Evolutionary conservation across 2,329 filamentous ascomycete genomes (phyloP).

Genomic region (Elsinoe ampelina): DNA sequence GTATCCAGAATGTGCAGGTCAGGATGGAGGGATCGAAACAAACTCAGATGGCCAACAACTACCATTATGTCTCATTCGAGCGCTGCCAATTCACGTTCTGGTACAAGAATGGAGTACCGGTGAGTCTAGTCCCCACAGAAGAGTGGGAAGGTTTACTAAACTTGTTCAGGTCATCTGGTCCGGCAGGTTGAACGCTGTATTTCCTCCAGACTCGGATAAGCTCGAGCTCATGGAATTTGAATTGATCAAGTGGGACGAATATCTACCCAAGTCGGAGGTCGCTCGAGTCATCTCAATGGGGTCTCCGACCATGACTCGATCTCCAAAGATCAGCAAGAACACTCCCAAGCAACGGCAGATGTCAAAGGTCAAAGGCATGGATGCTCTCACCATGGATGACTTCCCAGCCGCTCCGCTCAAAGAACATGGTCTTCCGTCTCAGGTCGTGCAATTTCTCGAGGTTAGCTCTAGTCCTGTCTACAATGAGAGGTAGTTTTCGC

Average conservation of each 20-base stretch:
- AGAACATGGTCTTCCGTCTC: constrained; percentile 46
- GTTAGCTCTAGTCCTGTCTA: constrained; percentile 31
- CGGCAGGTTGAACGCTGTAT: constrained; percentile 70
- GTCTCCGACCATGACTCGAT: constrained; percentile 44
- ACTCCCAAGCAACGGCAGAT: constrained; percentile 37
- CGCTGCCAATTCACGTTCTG: constrained; percentile 80
- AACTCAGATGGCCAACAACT: constrained; percentile 49
- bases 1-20: constrained; percentile 76
- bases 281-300: constrained; percentile 37
- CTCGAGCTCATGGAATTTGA: constrained; percentile 80
- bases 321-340: constrained; percentile 47
- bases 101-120: constrained; percentile 75
- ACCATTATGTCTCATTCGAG: constrained; percentile 64
- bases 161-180: constrained; percentile 57
- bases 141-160: constrained; percentile 20
- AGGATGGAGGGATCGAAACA: constrained; percentile 62
- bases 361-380: constrained; percentile 36
- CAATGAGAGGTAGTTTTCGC: neutral
- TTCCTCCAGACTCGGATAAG: constrained; percentile 61
- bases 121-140: constrained; percentile 39
- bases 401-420: constrained; percentile 39
- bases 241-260: constrained; percentile 70
- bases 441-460: constrained; percentile 54
- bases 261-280: constrained; percentile 58
- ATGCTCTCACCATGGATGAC: constrained; percentile 36